phyloP scores from a whole-genome alignment of 2,329 filamentous ascomycete genomes.

The Dactylellina sp. region DNA sequence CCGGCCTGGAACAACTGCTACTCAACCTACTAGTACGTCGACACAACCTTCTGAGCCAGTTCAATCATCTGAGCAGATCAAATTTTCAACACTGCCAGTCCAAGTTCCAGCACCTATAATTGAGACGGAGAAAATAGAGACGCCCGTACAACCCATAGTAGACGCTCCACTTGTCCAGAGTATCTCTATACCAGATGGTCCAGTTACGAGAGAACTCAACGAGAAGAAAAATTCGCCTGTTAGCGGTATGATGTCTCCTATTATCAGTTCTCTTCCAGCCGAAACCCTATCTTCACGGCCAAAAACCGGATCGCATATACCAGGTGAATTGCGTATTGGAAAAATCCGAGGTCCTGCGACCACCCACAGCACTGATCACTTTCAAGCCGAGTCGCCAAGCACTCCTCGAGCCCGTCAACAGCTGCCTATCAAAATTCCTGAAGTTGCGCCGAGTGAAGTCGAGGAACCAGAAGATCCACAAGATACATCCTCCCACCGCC shows the following conservation, averaged over 20 bases:
- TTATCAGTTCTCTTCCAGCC: conserved; percentile 9
- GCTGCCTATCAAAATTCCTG: conserved; percentile 18
- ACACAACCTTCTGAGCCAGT: conserved; percentile 4
- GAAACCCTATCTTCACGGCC: conserved; percentile 10
- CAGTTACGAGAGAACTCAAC: background rate
- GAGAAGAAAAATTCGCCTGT: conserved; percentile 24
- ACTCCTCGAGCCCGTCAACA: conserved; percentile 41
- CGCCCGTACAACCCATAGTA: background rate
- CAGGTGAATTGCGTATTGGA: conserved; percentile 36
- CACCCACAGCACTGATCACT: conserved; percentile 22
- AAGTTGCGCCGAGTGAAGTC: conserved; percentile 33
- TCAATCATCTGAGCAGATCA: background rate
- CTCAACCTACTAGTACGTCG: conserved; percentile 8
- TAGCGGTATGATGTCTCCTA: conserved; percentile 39
- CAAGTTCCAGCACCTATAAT: background rate
- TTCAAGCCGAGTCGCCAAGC: conserved; percentile 41
- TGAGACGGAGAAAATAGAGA: conserved; percentile 5
- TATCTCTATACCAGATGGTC: conserved; percentile 8
- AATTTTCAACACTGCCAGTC: background rate
- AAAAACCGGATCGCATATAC: conserved; percentile 34
- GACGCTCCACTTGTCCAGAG: conserved; percentile 5
- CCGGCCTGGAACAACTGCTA: conserved; percentile 25
- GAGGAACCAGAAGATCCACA: conserved; percentile 39
- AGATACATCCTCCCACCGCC: conserved; percentile 29
- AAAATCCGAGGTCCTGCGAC: conserved; percentile 21